phyloP scores from a whole-genome alignment of 2,329 filamentous ascomycete species.

The Pseudogymnoascus verrucosus region DNA sequence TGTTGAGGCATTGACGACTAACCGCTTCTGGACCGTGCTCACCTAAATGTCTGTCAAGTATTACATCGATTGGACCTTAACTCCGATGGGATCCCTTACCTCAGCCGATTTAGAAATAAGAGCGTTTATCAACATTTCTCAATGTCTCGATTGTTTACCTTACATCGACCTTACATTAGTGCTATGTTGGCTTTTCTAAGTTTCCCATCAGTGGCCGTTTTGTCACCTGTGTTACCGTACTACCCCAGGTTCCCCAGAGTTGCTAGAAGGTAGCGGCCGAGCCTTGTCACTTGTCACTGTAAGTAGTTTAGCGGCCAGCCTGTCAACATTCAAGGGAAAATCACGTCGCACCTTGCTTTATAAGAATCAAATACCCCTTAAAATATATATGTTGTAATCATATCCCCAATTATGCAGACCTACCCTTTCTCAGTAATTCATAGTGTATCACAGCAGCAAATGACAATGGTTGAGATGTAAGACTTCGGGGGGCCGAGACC shows the following conservation, averaged over 20 bases:
- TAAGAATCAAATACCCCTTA: not conserved
- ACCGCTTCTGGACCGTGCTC: slow-evolving; percentile 1
- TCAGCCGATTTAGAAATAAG: not conserved
- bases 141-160: not conserved
- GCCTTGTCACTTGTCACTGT: slow-evolving; percentile 4
- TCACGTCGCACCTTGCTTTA: not conserved
- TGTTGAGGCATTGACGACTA: not conserved
- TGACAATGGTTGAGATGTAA: not conserved
- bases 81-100: not conserved
- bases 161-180: not conserved
- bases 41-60: not conserved
- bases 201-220: not conserved
- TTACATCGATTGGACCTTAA: not conserved
- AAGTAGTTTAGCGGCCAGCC: slow-evolving; percentile 1
- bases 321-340: not conserved
- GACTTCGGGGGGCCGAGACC: not conserved
- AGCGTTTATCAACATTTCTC: not conserved
- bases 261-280: slow-evolving; percentile 3
- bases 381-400: not conserved
- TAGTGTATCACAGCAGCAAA: not conserved
- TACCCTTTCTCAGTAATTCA: not conserved
- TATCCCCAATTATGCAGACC: not conserved
- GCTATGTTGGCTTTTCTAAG: not conserved
- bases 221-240: not conserved
- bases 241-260: slow-evolving; percentile 5